Percentiles rank a stretch among this genome's conserved stretches.
Evolutionary conservation across 768 basidiomycete species (phyloP).

Genomic region (Mrakia gelida): DNA sequence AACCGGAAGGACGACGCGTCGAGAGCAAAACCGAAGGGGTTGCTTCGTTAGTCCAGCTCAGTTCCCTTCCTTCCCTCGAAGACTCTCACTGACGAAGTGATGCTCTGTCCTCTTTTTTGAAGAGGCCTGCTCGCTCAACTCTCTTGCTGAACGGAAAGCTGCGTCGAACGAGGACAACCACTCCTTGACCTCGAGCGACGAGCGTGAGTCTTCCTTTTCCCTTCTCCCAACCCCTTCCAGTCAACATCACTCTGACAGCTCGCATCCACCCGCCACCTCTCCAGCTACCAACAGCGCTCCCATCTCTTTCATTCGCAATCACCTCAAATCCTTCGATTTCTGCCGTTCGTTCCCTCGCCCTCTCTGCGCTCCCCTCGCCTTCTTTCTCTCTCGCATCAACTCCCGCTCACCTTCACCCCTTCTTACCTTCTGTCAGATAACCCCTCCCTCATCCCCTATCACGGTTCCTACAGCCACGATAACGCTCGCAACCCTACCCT

Average conservation of each 20-base stretch:
- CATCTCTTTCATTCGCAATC: constrained; percentile 5
- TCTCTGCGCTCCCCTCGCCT: no score
- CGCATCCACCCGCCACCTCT: background rate
- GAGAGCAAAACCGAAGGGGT: background rate
- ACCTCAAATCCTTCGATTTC: constrained; percentile 6
- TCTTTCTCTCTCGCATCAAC: background rate
- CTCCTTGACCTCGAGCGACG: background rate
- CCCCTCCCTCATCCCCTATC: constrained; percentile 1
- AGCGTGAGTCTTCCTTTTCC: background rate
- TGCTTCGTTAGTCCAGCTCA: background rate
- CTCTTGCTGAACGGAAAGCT: background rate
- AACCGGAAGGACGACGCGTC: no score
- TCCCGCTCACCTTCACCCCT: no score
- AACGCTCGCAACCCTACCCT: background rate
- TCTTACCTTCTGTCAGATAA: constrained; percentile 6
- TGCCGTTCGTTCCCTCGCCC: constrained; percentile 2
- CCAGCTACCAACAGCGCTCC: background rate
- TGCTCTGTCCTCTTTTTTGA: background rate
- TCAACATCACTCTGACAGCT: background rate
- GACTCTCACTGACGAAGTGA: background rate
- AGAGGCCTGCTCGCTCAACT: background rate
- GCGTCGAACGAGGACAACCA: background rate
- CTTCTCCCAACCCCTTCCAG: background rate
- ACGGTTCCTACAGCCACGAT: background rate
- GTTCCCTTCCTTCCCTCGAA: no score